phyloP scores from a whole-genome alignment of 2,329 filamentous ascomycete species.

The Gyromitra esculenta region DNA sequence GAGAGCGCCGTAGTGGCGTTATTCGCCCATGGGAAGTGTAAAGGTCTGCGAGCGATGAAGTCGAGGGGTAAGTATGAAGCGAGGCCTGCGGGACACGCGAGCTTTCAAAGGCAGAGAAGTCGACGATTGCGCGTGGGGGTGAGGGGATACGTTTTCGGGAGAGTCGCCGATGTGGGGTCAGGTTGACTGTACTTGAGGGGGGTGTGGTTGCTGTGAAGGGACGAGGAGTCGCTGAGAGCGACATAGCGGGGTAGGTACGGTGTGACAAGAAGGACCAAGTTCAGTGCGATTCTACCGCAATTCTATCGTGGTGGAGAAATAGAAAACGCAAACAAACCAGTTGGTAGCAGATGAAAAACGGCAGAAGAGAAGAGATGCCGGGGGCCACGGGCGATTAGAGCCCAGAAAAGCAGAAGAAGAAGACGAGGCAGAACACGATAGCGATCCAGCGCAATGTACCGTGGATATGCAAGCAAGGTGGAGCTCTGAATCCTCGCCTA shows the following conservation, averaged over 20 bases:
- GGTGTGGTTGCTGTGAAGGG: conserved; percentile 34
- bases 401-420: conserved; percentile 17
- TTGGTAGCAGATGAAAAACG: conserved; percentile 10
- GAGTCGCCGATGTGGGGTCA: conserved; percentile 44
- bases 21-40: conserved; percentile 47
- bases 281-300: conserved; percentile 1
- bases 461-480: conserved; percentile 17
- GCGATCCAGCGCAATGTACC: conserved; percentile 43
- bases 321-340: conserved; percentile 31
- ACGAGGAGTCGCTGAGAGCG: conserved; percentile 37
- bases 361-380: conserved; percentile 16
- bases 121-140: conserved; percentile 37
- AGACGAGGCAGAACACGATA: conserved; percentile 18
- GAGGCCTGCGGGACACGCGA: conserved; percentile 36
- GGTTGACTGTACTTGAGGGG: conserved; percentile 20
- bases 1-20: conserved; percentile 47
- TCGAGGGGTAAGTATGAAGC: conserved; percentile 41
- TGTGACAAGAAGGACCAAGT: conserved; percentile 19
- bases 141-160: conserved; percentile 45
- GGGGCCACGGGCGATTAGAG: conserved; percentile 13
- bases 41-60: conserved; percentile 44
- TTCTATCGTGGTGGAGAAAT: conserved; percentile 28
- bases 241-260: conserved; percentile 44
- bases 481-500: conserved; percentile 43
- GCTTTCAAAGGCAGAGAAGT: conserved; percentile 38